Evolutionary conservation across 2,329 filamentous ascomycete species (phyloP), one percentile per base, ranked within the genome.

Genomic region (Penicillium italicum): DNA sequence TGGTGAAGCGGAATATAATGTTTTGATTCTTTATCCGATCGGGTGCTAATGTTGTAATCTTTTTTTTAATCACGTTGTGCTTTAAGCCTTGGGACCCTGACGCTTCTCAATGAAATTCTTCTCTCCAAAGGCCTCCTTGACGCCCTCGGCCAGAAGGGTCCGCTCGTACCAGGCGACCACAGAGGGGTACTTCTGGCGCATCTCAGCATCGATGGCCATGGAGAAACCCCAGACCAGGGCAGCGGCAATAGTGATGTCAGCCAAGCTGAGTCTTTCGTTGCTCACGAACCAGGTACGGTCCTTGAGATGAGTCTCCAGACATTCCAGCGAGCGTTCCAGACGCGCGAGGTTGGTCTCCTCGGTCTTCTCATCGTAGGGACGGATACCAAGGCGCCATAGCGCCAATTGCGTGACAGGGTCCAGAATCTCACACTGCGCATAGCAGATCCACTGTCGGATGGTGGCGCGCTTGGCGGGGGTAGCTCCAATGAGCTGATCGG

Each of bases 401-500:
- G 55, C 53, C 22, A 65, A 43, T 18, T 58, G 56, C 2, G 61
- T 54, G n/a, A 66, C 38, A 11, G 56, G 58, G 14, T 57, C 54
- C 10, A 60, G 8, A 33, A 67, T 33, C 56, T 69, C 68, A 44
- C 61, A 64, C 55, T 79, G 73, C 14, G 74, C 64, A 60, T 76
- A 78, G 51, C 62, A 68, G n/a, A 74, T 65, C 80, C 79, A 83
- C 63, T 80, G 72, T 28, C 71, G 65, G 65, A 82, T 74, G 9
- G 68, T 62, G 0, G 78, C 77, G 33, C 73, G 69, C 47, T 76
- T 72, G 56, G 75, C 71, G 8, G 69, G 48, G 34, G 75, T 77
- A 4, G 60, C 44, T 24, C 80, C 80, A 6, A 81, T 62, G 4
- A 82, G 74, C 64, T 81, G 78, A 5, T 58, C 63, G 7, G 72